phyloP scores from a whole-genome alignment of 1,284 basidiomycete genomes.

The Pulveroboletus sp. region DNA sequence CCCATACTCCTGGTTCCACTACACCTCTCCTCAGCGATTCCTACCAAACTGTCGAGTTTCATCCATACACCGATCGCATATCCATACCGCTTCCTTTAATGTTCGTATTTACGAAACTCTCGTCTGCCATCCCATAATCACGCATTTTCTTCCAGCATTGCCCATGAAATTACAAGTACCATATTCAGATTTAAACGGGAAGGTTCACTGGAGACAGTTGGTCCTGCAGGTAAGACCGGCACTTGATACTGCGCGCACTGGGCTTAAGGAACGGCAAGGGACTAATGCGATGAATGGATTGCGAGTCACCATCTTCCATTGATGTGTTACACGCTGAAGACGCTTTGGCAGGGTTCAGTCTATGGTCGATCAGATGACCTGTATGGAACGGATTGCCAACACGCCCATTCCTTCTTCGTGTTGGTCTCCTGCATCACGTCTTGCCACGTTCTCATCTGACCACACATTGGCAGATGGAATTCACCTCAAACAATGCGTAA shows the following conservation, averaged over 20 bases:
- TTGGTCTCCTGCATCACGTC: slow-evolving; percentile 34
- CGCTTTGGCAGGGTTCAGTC: slow-evolving; percentile 55
- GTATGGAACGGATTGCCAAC: slow-evolving; percentile 84
- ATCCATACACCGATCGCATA: slow-evolving; percentile 51
- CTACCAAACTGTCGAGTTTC: slow-evolving; percentile 63
- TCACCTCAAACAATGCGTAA: slow-evolving; percentile 93
- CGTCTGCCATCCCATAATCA: not conserved
- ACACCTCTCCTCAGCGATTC: slow-evolving; percentile 62
- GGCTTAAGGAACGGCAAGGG: slow-evolving; percentile 42
- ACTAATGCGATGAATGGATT: slow-evolving; percentile 72
- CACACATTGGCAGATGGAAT: slow-evolving; percentile 58
- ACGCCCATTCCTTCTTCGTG: slow-evolving; percentile 80
- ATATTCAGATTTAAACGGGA: slow-evolving; percentile 76
- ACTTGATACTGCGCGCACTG: not conserved
- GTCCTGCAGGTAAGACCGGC: slow-evolving; percentile 65
- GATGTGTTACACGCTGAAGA: slow-evolving; percentile 14
- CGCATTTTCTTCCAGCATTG: slow-evolving; percentile 51
- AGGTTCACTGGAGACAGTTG: slow-evolving; percentile 80
- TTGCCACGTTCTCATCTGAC: slow-evolving; percentile 2
- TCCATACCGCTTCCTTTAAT: slow-evolving; percentile 75
- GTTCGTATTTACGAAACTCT: slow-evolving; percentile 42
- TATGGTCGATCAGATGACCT: slow-evolving; percentile 82
- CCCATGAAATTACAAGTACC: slow-evolving; percentile 71
- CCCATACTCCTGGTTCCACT: slow-evolving; percentile 35
- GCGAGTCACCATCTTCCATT: slow-evolving; percentile 39